Percentiles rank a stretch among this genome's conserved stretches.
Conservation (phyloP, 2,329 filamentous ascomycete genomes). For the Beauveria varroae region DNA sequence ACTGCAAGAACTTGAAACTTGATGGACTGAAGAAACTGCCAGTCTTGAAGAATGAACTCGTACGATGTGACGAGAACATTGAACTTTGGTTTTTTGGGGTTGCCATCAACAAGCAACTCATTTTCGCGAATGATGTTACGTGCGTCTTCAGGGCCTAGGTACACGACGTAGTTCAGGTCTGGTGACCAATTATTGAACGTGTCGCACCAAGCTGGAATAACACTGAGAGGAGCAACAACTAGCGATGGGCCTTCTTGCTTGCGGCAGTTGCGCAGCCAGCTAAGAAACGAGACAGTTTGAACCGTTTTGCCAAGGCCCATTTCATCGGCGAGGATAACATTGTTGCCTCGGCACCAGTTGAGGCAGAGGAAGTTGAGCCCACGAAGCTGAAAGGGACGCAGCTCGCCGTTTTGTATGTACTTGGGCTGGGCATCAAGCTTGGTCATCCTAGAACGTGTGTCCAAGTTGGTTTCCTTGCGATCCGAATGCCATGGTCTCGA, state of each 20-base stretch:
- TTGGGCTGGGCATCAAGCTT: conserved; percentile 73
- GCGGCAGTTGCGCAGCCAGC: conserved; percentile 88
- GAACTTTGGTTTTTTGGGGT: conserved; percentile 85
- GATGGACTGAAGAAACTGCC: conserved; percentile 75
- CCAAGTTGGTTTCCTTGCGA: conserved; percentile 64
- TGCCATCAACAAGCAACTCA: conserved; percentile 80
- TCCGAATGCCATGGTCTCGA: conserved; percentile 76
- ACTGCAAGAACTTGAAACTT: conserved; percentile 98
- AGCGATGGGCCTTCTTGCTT: conserved; percentile 90
- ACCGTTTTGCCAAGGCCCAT: conserved; percentile 99
- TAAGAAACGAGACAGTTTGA: conserved; percentile 93
- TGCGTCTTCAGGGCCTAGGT: conserved; percentile 81
- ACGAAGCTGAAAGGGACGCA: conserved; percentile 88
- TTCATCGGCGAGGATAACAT: conserved; percentile 95
- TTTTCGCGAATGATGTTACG: conserved; percentile 84
- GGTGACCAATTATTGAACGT: conserved; percentile 96
- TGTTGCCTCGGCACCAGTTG: conserved; percentile 91
- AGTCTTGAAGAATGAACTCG: conserved; percentile 87
- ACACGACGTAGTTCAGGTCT: conserved; percentile 94
- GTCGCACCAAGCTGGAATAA: conserved; percentile 96
- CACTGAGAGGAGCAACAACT: conserved; percentile 93
- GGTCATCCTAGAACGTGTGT: conserved; percentile 65
- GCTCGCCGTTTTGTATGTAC: conserved; percentile 76
- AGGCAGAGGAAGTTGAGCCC: conserved; percentile 93
- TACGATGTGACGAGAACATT: conserved; percentile 97